These are phyloP conservation scores for Alternaria triticina DNA, from an alignment of 2,329 filamentous ascomycete genomes.

Conservation along the genomic window DNA sequence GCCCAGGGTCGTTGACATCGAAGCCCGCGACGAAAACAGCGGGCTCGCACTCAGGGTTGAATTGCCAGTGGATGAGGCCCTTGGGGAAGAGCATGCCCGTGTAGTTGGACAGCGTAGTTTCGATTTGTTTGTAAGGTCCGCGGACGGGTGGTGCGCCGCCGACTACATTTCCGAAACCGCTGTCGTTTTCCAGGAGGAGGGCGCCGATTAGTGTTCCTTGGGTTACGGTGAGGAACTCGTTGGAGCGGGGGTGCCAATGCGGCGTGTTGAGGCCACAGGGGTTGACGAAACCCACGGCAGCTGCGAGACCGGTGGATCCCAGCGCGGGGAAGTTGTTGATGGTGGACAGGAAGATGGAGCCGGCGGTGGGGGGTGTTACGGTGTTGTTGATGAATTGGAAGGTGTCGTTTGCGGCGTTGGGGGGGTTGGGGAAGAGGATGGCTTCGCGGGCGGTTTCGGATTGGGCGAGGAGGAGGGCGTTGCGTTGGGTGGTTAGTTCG, in stretches of 20 bases:
- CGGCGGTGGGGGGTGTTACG: conserved; percentile 50
- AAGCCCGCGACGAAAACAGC: conserved; percentile 49
- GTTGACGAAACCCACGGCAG: conserved; percentile 60
- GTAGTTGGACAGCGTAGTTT: conserved; percentile 43
- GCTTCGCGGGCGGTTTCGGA: conserved; percentile 21
- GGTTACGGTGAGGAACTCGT: conserved; percentile 50
- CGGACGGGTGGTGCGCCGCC: conserved; percentile 21
- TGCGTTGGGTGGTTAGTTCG: conserved; percentile 20
- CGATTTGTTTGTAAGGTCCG: conserved; percentile 37
- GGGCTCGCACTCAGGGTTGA: conserved; percentile 50
- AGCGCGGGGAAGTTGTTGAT: conserved; percentile 65
- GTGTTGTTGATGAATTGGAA: conserved; percentile 39
- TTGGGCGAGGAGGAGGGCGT: conserved; percentile 22
- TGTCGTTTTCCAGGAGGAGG: conserved; percentile 49
- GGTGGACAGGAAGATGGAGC: conserved; percentile 60
- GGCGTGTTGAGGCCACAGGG: conserved; percentile 59
- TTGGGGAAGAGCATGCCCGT: conserved; percentile 50
- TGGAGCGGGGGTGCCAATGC: conserved; percentile 51
- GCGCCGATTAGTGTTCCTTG: conserved; percentile 44
- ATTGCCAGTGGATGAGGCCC: conserved; percentile 52
- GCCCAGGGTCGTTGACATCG: conserved; percentile 46
- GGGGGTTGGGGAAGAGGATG: conserved; percentile 25
- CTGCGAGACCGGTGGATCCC: conserved; percentile 58
- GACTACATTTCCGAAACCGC: conserved; percentile 23
- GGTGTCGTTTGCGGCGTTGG: conserved; percentile 25